Evolutionary conservation across 495 filamentous ascomycete species (phyloP).

Genomic region (Neurospora sp.): DNA sequence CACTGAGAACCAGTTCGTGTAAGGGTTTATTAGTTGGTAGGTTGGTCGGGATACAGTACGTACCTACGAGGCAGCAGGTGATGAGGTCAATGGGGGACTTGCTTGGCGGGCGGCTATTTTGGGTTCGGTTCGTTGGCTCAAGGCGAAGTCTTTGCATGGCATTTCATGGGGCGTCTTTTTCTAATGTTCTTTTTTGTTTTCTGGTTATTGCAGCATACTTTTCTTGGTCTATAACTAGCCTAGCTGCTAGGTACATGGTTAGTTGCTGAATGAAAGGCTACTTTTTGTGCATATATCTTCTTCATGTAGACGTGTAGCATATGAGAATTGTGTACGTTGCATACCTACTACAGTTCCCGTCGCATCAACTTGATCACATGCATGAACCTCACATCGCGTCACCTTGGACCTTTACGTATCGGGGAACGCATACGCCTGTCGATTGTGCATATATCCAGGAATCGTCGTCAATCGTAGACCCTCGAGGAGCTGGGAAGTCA

Average conservation of each 20-base stretch:
- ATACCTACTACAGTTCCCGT: not conserved
- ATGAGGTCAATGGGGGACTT: not conserved
- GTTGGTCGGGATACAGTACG: not conserved
- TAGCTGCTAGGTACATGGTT: not conserved
- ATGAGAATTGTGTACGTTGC: not conserved
- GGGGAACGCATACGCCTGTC: not conserved
- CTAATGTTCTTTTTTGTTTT: not conserved
- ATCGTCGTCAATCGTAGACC: not conserved
- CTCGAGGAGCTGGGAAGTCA: not conserved
- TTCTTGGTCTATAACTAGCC: not conserved
- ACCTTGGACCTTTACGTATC: not conserved
- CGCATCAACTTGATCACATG: not conserved
- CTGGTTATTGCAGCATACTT: not conserved
- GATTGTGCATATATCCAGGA: no score
- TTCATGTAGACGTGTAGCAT: not conserved
- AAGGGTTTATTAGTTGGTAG: not conserved
- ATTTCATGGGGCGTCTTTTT: not conserved
- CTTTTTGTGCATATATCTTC: not conserved
- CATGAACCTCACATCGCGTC: not conserved
- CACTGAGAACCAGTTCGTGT: conserved; percentile 54
- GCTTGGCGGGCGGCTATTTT: not conserved
- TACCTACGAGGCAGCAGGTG: not conserved
- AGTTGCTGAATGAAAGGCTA: not conserved
- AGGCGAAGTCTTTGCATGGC: not conserved
- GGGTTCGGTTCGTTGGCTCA: not conserved